phyloP scores from a whole-genome alignment of 1,284 basidiomycete species.

The Rhodotorula glutinis region DNA sequence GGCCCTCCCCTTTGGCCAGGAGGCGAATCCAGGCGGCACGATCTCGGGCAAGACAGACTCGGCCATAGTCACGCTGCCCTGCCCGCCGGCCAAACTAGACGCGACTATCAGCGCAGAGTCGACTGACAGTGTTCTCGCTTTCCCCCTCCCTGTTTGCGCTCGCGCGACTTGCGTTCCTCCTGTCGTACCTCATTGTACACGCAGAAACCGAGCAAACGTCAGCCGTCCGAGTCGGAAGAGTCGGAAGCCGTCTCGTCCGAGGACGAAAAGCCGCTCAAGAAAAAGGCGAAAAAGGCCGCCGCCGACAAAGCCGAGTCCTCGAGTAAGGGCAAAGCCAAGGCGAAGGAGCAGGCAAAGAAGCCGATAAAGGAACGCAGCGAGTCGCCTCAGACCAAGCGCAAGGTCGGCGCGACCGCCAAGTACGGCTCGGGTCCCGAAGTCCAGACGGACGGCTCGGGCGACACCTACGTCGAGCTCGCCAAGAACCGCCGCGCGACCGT shows the following conservation, averaged over 20 bases:
- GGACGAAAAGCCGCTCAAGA: conserved; percentile 1
- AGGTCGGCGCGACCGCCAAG: conserved; percentile 1
- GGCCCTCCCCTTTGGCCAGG: background rate
- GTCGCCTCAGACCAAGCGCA: conserved; percentile 2
- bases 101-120: too few relatives aligned
- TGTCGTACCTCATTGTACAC: too few relatives aligned
- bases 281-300: conserved; percentile 8
- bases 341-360: background rate
- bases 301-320: background rate
- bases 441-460: conserved; percentile 23
- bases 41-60: too few relatives aligned
- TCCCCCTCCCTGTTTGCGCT: too few relatives aligned
- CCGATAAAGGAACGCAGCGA: background rate
- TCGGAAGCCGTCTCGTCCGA: background rate
- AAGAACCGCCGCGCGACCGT: conserved; percentile 27
- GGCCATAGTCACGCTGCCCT: too few relatives aligned
- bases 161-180: too few relatives aligned
- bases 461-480: conserved; percentile 20
- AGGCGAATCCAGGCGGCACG: too few relatives aligned
- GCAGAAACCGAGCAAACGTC: background rate
- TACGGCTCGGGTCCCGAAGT: background rate
- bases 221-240: background rate
- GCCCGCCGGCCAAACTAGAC: too few relatives aligned
- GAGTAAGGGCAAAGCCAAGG: conserved; percentile 1
- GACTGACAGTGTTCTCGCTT: too few relatives aligned